Percentiles rank a stretch among this genome's conserved stretches.
Conservation (phyloP, 179 eudicot species). For the Spergularia azorica region DNA sequence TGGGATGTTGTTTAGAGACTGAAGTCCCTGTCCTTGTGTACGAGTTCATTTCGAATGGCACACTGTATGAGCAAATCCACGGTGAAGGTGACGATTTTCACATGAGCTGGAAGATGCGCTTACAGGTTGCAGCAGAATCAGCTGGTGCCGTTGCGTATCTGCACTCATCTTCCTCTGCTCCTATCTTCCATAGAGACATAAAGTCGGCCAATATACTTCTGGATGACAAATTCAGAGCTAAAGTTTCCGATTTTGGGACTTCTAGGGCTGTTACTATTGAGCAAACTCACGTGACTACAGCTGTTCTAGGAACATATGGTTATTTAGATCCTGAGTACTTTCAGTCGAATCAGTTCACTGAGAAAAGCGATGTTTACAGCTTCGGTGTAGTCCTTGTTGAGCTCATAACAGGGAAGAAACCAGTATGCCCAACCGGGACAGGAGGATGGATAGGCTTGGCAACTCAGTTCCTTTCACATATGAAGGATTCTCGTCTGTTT, state of each 20-base stretch:
- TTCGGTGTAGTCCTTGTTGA: constrained; percentile 32
- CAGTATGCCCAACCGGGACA: constrained; percentile 5
- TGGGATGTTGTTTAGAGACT: constrained; percentile 30
- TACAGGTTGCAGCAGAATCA: constrained; percentile 30
- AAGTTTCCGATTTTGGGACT: constrained; percentile 37
- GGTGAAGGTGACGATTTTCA: constrained; percentile 24
- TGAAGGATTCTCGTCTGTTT: constrained; percentile 7
- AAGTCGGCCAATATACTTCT: constrained; percentile 35
- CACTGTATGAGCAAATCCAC: constrained; percentile 23
- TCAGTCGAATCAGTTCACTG: constrained; percentile 24
- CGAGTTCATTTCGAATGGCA: constrained; percentile 28
- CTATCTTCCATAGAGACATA: constrained; percentile 35
- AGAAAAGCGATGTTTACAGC: constrained; percentile 35
- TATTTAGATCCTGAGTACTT: constrained; percentile 35
- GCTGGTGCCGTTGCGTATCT: constrained; percentile 30
- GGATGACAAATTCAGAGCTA: constrained; percentile 33
- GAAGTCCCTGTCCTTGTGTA: constrained; percentile 31
- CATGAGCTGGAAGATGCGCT: constrained; percentile 28
- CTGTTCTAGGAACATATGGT: constrained; percentile 36
- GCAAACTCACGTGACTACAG: constrained; percentile 31
- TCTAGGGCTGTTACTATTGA: constrained; percentile 28
- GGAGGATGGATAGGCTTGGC: constrained; percentile 30
- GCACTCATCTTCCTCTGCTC: constrained; percentile 26
- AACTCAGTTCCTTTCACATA: constrained; percentile 14
- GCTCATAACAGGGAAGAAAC: constrained; percentile 32